Evolutionary conservation across 257 asterid species (phyloP).

Genomic region (Marsdenia floribunda): DNA sequence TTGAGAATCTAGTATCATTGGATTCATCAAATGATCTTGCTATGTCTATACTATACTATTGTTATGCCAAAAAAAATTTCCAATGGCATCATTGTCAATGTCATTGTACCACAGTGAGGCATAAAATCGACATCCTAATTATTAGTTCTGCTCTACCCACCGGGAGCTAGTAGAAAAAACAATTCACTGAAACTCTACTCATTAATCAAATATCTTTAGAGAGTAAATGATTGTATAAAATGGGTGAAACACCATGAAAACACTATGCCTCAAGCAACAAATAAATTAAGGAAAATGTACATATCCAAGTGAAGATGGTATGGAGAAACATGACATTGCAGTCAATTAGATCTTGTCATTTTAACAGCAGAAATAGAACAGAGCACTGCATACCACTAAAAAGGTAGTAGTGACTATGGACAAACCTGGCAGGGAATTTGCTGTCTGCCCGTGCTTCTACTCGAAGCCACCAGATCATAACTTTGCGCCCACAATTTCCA

Average conservation of each 20-base stretch:
- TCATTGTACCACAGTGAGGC: background rate
- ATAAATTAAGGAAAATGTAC: background rate
- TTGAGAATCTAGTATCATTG: background rate
- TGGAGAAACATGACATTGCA: background rate
- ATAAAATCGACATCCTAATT: background rate
- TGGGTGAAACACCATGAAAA: background rate
- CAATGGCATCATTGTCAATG: background rate
- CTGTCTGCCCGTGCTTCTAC: slow-evolving; percentile 97
- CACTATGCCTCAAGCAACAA: background rate
- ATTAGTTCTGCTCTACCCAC: background rate
- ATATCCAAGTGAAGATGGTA: background rate
- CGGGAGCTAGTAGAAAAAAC: background rate
- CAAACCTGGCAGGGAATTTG: slow-evolving; percentile 95
- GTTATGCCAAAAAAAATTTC: background rate
- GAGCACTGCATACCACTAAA: background rate
- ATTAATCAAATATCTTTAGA: background rate
- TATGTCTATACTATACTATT: background rate
- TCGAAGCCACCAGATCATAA: slow-evolving; percentile 96
- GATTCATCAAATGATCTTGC: background rate
- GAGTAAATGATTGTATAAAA: background rate
- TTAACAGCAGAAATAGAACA: slow-evolving; percentile 3
- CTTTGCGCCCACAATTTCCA: slow-evolving; percentile 85
- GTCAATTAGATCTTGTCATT: background rate
- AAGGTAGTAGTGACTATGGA: slow-evolving; percentile 19
- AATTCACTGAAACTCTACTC: background rate